Conservation (phyloP, 176 grass and related monocot species). For the Oryza meyeriana region DNA sequence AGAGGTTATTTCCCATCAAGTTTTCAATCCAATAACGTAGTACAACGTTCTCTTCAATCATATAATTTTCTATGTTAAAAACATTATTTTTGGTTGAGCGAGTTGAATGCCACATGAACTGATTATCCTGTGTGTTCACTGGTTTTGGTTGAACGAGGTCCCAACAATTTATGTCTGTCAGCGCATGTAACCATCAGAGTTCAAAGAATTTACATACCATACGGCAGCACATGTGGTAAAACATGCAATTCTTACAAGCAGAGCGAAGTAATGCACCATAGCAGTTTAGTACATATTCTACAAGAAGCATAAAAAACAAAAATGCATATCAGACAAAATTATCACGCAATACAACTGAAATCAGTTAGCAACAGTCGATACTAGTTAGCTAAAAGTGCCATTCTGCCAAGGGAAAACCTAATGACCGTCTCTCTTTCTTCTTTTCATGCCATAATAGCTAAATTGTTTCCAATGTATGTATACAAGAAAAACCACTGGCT, state of each 20-base stretch:
- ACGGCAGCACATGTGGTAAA: background rate
- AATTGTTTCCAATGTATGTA: background rate
- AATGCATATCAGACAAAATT: background rate
- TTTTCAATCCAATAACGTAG: background rate
- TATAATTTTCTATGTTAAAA: background rate
- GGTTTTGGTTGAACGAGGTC: too few relatives aligned
- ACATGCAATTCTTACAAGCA: background rate
- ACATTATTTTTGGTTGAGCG: background rate
- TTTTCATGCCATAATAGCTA: background rate
- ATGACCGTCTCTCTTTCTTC: background rate
- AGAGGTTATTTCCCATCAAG: background rate
- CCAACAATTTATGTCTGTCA: background rate
- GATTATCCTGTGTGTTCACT: background rate
- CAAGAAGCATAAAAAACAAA: background rate
- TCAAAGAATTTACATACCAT: too few relatives aligned
- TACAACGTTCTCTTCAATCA: background rate
- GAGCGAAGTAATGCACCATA: background rate
- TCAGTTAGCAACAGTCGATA: background rate
- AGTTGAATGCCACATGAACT: background rate
- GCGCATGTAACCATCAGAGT: background rate
- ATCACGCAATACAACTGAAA: background rate
- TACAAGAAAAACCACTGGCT: background rate
- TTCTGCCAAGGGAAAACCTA: background rate
- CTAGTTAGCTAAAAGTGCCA: background rate
- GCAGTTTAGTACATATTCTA: background rate